Evolutionary conservation across 1,284 basidiomycete species (phyloP).

Genomic region (Afroboletus lepidellus): DNA sequence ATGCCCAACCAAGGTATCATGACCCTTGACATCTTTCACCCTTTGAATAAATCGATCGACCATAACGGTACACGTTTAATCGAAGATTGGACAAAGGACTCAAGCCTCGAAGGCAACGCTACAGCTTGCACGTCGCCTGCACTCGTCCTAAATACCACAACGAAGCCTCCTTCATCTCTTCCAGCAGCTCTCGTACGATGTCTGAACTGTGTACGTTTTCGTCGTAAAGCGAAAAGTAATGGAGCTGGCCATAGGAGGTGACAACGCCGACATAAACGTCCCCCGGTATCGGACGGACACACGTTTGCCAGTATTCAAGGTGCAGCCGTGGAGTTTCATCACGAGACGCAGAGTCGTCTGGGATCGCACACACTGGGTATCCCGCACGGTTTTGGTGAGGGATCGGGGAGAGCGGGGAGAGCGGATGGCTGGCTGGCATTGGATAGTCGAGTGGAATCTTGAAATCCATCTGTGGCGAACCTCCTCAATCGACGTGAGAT

Average conservation of each 20-base stretch:
- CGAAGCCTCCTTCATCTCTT: background rate
- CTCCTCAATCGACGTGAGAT: background rate
- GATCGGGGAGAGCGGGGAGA: background rate
- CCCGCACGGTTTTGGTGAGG: background rate
- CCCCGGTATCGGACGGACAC: background rate
- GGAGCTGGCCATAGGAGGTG: background rate
- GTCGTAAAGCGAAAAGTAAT: background rate
- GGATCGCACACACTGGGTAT: background rate
- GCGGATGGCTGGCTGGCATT: background rate
- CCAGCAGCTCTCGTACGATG: background rate
- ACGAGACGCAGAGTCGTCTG: background rate
- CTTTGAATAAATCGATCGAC: too few relatives aligned
- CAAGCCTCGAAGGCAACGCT: too few relatives aligned
- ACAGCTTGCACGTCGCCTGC: background rate
- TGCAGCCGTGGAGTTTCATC: background rate
- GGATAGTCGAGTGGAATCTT: background rate
- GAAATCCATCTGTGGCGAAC: background rate
- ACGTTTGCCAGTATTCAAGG: background rate
- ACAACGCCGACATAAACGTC: background rate
- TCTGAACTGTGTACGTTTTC: background rate
- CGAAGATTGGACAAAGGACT: too few relatives aligned
- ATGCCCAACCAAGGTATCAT: too few relatives aligned
- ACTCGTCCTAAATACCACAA: background rate
- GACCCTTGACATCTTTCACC: too few relatives aligned
- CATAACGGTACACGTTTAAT: too few relatives aligned